Percentiles rank a stretch among this genome's conserved stretches.
Evolutionary conservation across 2,329 filamentous ascomycete genomes (phyloP).

Genomic region (Didymella exigua): DNA sequence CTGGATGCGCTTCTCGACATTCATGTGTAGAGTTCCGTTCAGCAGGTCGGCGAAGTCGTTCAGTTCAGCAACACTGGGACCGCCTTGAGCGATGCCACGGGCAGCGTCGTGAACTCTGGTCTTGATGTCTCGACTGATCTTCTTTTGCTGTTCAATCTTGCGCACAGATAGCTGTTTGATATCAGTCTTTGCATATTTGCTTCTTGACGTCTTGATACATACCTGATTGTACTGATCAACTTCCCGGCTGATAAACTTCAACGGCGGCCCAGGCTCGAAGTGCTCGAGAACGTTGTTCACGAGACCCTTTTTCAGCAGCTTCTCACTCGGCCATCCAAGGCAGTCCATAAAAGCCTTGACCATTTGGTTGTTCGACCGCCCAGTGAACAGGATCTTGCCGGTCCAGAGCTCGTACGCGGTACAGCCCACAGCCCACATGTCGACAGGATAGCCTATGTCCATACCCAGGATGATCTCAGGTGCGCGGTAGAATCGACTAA

Average conservation of each 20-base stretch:
- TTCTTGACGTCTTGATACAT: slow-evolving; percentile 1
- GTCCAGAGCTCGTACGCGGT: slow-evolving; percentile 97
- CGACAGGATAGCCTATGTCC: slow-evolving; percentile 90
- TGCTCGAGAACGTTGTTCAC: slow-evolving; percentile 73
- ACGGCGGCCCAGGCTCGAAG: slow-evolving; percentile 62
- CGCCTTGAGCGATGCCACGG: slow-evolving; percentile 71
- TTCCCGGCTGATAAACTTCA: slow-evolving; percentile 78
- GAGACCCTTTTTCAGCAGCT: slow-evolving; percentile 78
- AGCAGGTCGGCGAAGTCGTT: slow-evolving; percentile 85
- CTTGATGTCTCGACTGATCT: slow-evolving; percentile 71
- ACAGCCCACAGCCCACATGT: slow-evolving; percentile 98
- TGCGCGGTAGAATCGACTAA: slow-evolving; percentile 95
- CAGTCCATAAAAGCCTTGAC: slow-evolving; percentile 95
- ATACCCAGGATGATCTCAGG: slow-evolving; percentile 98
- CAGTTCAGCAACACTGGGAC: slow-evolving; percentile 72
- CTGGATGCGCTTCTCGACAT: slow-evolving; percentile 90
- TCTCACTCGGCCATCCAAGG: slow-evolving; percentile 87
- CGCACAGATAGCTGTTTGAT: slow-evolving; percentile 65
- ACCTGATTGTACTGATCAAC: slow-evolving; percentile 62
- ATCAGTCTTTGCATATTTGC: slow-evolving; percentile 20
- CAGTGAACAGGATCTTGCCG: slow-evolving; percentile 94
- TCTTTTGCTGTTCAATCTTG: slow-evolving; percentile 67
- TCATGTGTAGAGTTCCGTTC: slow-evolving; percentile 84
- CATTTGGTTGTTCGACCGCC: slow-evolving; percentile 98
- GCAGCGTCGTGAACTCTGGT: slow-evolving; percentile 75